Percentiles rank a stretch among this genome's conserved stretches.
These are phyloP conservation scores for Asterochloris sp. DNA, from an alignment of 139 green algal species.

Conservation along the genomic window DNA sequence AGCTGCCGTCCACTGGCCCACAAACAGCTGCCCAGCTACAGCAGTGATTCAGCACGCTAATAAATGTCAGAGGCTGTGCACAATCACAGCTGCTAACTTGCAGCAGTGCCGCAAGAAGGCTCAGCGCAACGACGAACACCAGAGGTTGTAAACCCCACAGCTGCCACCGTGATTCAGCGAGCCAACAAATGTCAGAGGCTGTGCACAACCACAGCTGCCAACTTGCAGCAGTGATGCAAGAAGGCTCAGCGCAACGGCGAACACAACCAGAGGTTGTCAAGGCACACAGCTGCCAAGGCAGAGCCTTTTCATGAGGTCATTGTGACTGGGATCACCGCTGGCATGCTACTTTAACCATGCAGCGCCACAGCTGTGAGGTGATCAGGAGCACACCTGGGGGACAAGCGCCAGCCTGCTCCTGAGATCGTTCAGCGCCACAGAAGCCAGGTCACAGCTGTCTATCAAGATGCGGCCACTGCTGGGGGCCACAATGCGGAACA, in stretches of 20 bases:
- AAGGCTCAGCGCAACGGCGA: no score
- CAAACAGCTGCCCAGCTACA: no score
- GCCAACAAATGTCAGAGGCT: no score
- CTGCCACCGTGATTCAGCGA: no score
- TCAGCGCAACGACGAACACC: no score
- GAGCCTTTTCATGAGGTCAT: neutral
- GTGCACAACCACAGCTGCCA: no score
- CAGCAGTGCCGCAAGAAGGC: no score
- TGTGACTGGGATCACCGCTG: neutral
- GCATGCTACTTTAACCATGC: neutral
- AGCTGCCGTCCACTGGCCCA: no score
- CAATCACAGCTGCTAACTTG: no score
- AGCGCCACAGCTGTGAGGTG: neutral
- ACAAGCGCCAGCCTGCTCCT: conserved; percentile 62
- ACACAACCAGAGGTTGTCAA: neutral
- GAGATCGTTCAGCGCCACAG: conserved; percentile 69
- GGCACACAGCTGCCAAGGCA: neutral
- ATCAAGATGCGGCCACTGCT: conserved; percentile 61
- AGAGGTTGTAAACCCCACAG: neutral
- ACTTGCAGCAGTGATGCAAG: no score
- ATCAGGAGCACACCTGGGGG: conserved; percentile 31
- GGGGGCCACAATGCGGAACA: conserved; percentile 81
- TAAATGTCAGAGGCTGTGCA: no score
- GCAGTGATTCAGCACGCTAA: no score
- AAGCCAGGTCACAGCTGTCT: conserved; percentile 63